Base-by-base conservation (phyloP, 2,329 filamentous ascomycete species). In the Orbilia oligospora region DNA sequence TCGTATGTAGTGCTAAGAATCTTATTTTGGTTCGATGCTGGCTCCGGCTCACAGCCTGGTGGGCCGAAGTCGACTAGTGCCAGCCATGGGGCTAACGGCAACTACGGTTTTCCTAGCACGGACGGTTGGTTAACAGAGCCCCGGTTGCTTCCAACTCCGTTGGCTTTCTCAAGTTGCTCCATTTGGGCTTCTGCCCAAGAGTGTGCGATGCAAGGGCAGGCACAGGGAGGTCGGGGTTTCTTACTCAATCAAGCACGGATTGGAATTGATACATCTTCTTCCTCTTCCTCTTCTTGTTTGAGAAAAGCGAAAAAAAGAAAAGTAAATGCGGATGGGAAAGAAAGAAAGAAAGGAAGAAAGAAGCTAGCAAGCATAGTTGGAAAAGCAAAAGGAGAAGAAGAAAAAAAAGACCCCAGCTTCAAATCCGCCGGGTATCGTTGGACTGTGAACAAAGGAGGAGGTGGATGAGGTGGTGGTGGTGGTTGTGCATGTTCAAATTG, bases 361-460 rank as follows among this genome's bases (percentile, higher is more conserved):
- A 55, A 48, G 41, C 56, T 53, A 56, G 33, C 49, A 22, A 44
- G 65, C 22, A 41, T 58, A 58, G 41, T 65, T 20, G 61, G 61
- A 65, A 65, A 51, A 38, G 30, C 41, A 65, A 65, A 65, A 41
- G 53, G 9, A 58, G 27, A 30, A 30, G 27, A 72, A 12, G 66
- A 66, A 72, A 49, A 44, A 63, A 75, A 51, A 64, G 18, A 41
- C 63, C 36, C 51, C 64, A 68, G 51, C 71, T 68, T 75, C 55
- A 49, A 68, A 75, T 44, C 53, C 70, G 63, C 70, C 70, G 70
- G 71, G 71, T 75, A 75, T 75, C 55, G 56, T 56, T 75, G 63
- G 64, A 68, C 64, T 75, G 53, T 75, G 69, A 78, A 78, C 68
- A 78, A 78, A 78, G 75, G 68, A 78, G 75, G 75, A 63, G 67